These are phyloP conservation scores for Aspergillus fructus DNA, from an alignment of 2,329 filamentous ascomycete species.

Conservation along the genomic window DNA sequence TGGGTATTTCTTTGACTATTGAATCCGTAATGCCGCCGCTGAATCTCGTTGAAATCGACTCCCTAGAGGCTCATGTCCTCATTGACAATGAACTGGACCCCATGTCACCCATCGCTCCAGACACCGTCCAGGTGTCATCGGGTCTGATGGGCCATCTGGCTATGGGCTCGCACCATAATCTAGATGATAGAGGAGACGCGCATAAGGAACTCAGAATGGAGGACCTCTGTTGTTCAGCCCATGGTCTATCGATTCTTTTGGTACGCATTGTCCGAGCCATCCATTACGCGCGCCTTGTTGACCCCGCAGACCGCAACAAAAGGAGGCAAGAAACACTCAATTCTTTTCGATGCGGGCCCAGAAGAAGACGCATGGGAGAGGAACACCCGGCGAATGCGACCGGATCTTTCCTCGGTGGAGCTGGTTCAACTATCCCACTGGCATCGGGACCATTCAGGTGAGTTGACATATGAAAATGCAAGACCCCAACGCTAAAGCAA, in stretches of 20 bases:
- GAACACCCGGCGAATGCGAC: slow-evolving; percentile 48
- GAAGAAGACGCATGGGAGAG: slow-evolving; percentile 52
- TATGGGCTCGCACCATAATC: slow-evolving; percentile 32
- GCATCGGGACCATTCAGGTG: slow-evolving; percentile 57
- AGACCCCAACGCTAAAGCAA: not conserved
- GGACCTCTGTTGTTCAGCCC: slow-evolving; percentile 54
- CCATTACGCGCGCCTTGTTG: not conserved
- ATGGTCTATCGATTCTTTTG: slow-evolving; percentile 54
- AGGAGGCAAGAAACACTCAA: slow-evolving; percentile 43
- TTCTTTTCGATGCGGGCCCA: slow-evolving; percentile 56
- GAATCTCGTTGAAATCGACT: slow-evolving; percentile 43
- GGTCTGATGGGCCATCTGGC: slow-evolving; percentile 47
- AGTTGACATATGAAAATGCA: not conserved
- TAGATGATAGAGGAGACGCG: slow-evolving; percentile 42
- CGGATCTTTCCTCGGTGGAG: slow-evolving; percentile 47
- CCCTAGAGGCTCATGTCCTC: slow-evolving; percentile 51
- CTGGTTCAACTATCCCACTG: slow-evolving; percentile 53
- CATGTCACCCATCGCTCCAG: slow-evolving; percentile 48
- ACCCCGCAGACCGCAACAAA: slow-evolving; percentile 47
- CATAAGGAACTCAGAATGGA: slow-evolving; percentile 50
- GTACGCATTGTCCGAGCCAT: slow-evolving; percentile 31
- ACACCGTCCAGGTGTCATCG: slow-evolving; percentile 43
- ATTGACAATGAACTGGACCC: slow-evolving; percentile 58
- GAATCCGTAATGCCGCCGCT: slow-evolving; percentile 11
- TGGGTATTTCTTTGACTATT: too few relatives aligned